A percentile compares a stretch with the other conserved stretches of the same genome.
These are phyloP conservation scores for Cochlearia excelsa DNA, from an alignment of 345 rosid genomes.

Conservation along the genomic window DNA sequence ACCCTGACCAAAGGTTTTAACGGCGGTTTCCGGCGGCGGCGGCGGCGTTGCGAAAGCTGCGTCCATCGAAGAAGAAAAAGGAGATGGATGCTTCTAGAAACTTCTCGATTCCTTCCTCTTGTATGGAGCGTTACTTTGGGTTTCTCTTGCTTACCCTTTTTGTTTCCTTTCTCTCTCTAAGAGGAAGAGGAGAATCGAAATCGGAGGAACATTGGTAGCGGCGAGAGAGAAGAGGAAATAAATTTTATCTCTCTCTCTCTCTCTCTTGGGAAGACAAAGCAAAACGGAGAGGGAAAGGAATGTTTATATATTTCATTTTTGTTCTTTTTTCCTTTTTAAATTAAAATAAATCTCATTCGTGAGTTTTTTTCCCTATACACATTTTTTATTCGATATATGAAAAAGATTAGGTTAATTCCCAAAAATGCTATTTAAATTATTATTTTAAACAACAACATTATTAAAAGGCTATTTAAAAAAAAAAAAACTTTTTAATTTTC, in stretches of 20 bases:
- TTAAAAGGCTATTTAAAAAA: too few relatives aligned
- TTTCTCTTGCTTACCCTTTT: conserved; percentile 10
- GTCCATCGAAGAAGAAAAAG: conserved; percentile 13
- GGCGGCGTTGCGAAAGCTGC: not conserved
- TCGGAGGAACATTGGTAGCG: conserved; percentile 22
- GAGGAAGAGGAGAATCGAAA: conserved; percentile 24
- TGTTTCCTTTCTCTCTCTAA: conserved; percentile 22
- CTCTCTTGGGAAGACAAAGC: conserved; percentile 27
- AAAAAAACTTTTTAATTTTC: too few relatives aligned
- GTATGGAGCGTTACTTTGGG: not conserved
- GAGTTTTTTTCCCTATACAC: not conserved
- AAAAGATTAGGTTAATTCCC: too few relatives aligned
- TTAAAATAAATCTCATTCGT: not conserved
- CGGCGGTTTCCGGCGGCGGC: conserved; percentile 1
- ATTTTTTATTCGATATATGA: too few relatives aligned
- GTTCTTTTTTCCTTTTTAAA: conserved; percentile 7
- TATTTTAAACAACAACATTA: too few relatives aligned
- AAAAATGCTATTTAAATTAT: too few relatives aligned
- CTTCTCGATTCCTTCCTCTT: conserved; percentile 2
- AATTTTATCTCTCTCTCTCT: conserved; percentile 32
- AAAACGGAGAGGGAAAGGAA: conserved; percentile 29
- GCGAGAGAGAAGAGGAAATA: conserved; percentile 10
- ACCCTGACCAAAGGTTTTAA: not conserved
- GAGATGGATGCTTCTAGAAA: conserved; percentile 20
- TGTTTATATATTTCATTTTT: conserved; percentile 21